Evolutionary conservation across 192 early-diverging fungal genomes (phyloP).

Genomic region (Coemansia sp.): DNA sequence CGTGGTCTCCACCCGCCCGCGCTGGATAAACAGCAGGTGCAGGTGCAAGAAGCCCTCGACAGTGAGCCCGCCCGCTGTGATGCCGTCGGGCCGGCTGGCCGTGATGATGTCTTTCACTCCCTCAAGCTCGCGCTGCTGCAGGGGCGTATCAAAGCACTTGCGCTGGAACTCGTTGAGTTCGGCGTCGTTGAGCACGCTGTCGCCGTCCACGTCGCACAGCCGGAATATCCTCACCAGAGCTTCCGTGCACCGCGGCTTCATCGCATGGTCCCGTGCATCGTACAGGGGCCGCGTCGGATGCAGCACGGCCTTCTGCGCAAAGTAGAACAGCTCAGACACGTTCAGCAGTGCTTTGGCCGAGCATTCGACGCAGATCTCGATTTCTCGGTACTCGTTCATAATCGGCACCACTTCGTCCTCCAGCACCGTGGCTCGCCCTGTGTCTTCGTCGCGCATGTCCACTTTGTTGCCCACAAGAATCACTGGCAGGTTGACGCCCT

Average conservation of each 20-base stretch:
- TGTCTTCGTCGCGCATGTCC: constrained; percentile 63
- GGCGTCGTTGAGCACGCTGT: constrained; percentile 85
- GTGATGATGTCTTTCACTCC: constrained; percentile 93
- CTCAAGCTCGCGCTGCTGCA: constrained; percentile 94
- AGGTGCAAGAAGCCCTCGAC: constrained; percentile 91
- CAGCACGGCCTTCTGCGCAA: constrained; percentile 98
- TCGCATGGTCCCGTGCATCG: constrained; percentile 83
- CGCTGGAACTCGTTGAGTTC: constrained; percentile 95
- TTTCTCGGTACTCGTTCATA: constrained; percentile 99
- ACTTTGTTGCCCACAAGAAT: constrained; percentile 66
- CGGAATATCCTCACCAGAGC: constrained; percentile 93
- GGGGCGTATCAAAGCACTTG: constrained; percentile 95
- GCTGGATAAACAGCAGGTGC: constrained; percentile 95
- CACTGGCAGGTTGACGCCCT: constrained; percentile 93
- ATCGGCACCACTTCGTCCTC: constrained; percentile 96
- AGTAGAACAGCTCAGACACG: constrained; percentile 99
- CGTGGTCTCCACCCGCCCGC: constrained; percentile 95
- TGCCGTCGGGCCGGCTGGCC: constrained; percentile 84
- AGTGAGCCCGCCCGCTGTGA: constrained; percentile 84
- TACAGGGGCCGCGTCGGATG: constrained; percentile 97
- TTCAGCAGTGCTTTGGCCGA: constrained; percentile 94
- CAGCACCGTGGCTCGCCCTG: constrained; percentile 77
- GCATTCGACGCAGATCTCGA: constrained; percentile 99
- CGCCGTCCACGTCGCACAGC: constrained; percentile 93
- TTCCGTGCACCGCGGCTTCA: constrained; percentile 88